phyloP scores from a whole-genome alignment of 805 yeast species.

The Candida koratica region DNA sequence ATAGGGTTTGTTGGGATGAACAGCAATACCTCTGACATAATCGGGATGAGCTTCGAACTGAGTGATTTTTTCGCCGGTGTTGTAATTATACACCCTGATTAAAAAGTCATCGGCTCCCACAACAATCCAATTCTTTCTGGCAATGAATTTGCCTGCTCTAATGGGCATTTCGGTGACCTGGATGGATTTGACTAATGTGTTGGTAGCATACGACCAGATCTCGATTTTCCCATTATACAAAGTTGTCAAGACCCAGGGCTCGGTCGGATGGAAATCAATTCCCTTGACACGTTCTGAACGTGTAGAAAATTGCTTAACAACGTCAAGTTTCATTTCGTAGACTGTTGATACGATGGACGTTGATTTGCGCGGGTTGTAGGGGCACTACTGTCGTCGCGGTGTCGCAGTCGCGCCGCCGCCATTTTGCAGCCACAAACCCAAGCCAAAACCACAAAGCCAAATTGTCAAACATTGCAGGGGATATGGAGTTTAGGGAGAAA shows the following conservation, averaged over 20 bases:
- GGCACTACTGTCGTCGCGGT: too few relatives aligned
- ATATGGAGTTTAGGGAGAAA: background rate
- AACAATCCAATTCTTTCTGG: constrained; percentile 95
- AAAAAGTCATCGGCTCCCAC: constrained; percentile 96
- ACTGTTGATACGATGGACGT: constrained; percentile 9
- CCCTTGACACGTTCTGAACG: constrained; percentile 97
- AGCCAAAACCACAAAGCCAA: too few relatives aligned
- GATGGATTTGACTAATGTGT: constrained; percentile 75
- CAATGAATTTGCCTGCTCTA: constrained; percentile 90
- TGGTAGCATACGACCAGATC: constrained; percentile 92
- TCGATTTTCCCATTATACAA: constrained; percentile 85
- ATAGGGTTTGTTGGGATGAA: constrained; percentile 90
- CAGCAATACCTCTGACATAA: constrained; percentile 88
- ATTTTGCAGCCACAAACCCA: background rate
- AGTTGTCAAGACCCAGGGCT: constrained; percentile 95
- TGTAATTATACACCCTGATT: constrained; percentile 87
- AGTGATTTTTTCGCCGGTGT: constrained; percentile 89
- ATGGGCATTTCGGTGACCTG: constrained; percentile 96
- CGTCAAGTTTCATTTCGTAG: constrained; percentile 37
- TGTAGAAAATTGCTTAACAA: constrained; percentile 75
- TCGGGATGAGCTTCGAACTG: constrained; percentile 99
- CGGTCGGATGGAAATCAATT: constrained; percentile 95
- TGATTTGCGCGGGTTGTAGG: constrained; percentile 3
- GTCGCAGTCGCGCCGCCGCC: too few relatives aligned
- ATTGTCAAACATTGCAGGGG: too few relatives aligned